Evolutionary conservation across 2,329 filamentous ascomycete species (phyloP), one percentile per base, ranked within the genome.

Genomic region (Botrytis pseudocinerea): DNA sequence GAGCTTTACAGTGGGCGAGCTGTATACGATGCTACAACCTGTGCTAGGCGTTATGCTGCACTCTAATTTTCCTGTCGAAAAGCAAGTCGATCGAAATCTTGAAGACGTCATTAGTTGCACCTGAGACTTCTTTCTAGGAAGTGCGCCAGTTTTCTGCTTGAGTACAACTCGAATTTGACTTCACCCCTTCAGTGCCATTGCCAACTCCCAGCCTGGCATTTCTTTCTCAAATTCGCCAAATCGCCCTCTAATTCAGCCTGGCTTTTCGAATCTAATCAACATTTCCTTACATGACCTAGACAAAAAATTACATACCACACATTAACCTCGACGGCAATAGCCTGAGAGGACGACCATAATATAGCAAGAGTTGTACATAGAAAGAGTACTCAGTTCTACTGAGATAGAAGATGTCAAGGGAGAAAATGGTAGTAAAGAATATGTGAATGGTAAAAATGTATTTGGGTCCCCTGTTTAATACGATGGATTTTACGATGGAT

Each of bases 41-140:
- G 70, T 69, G 70, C 70, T 14, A 68, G 59, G 35, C 70, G 70
- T 46, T 72, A 72, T 48, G 63, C 70, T 18, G 38, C 70, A 46
- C 63, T 72, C 40, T 72, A 42, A 68, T 40, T 48, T 8, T 46
- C 9, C 25, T 51, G n/a, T 64, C 18, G 14, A 42, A 44, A 61
- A 44, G 20, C 5, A 42, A n/a, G 18, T 20, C n/a, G 51, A 28
- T 22, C 51, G 18, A 32, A 32, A 40, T 28, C 18, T 48, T n/a
- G 6, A n/a, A 38, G 18, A n/a, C 40, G 18, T 54, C 16, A 68
- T 16, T 25, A 12, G 48, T 57, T 57, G n/a, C 65, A 18, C 48
- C 22, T 68, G 48, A 10, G 20, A 42, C 5, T 42, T 57, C 48
- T 54, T 42, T 25, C 18, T n/a, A 22, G 32, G 2, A 38, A 40